phyloP scores from a whole-genome alignment of 305 asterid genomes.

The Fraxinus angustifolia region DNA sequence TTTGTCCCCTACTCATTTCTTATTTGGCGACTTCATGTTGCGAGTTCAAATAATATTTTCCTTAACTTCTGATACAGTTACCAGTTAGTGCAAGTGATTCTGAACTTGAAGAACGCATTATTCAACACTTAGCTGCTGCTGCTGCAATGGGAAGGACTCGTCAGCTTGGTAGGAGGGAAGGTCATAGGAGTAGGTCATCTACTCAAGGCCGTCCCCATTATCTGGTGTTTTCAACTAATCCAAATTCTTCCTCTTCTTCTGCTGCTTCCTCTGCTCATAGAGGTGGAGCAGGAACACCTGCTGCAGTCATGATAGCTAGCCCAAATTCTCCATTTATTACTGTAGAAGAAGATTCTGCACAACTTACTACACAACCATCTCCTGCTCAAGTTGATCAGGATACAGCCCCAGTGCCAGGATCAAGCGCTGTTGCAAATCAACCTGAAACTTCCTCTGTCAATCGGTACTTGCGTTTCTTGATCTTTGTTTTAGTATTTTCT shows the following conservation, averaged over 20 bases:
- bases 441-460: constrained; percentile 38
- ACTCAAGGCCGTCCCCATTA: constrained; percentile 76
- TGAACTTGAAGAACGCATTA: constrained; percentile 85
- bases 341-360: constrained; percentile 55
- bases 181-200: constrained; percentile 67
- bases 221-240: constrained; percentile 76
- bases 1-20: not conserved
- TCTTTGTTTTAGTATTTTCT: not conserved
- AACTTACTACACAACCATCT: constrained; percentile 37
- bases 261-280: constrained; percentile 37
- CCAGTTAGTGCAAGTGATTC: constrained; percentile 82
- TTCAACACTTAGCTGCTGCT: constrained; percentile 96
- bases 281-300: constrained; percentile 36
- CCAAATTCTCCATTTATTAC: constrained; percentile 30
- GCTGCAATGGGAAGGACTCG: constrained; percentile 98
- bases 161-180: constrained; percentile 76
- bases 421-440: constrained; percentile 43
- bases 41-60: not conserved
- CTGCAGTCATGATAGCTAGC: constrained; percentile 32
- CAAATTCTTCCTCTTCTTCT: constrained; percentile 40
- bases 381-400: constrained; percentile 49
- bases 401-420: constrained; percentile 42
- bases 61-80: constrained; percentile 45
- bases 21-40: not conserved
- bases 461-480: constrained; percentile 37